phyloP scores from a whole-genome alignment of 2,329 filamentous ascomycete species.

The Fusarium sacchari region DNA sequence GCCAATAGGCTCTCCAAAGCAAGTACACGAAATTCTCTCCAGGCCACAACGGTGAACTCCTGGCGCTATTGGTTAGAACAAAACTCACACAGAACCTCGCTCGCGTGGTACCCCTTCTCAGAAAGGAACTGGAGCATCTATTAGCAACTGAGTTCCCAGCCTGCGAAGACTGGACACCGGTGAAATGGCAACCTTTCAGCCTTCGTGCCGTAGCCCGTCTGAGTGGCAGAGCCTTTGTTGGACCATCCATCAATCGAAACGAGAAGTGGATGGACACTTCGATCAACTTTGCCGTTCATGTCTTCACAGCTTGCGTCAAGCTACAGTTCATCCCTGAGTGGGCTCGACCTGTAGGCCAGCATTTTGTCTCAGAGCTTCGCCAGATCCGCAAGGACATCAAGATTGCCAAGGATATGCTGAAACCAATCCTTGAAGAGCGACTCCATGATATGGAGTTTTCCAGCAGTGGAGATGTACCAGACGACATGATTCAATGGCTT shows the following conservation, averaged over 20 bases:
- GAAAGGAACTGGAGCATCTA: conserved; percentile 58
- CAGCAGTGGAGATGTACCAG: conserved; percentile 49
- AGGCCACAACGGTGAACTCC: conserved; percentile 57
- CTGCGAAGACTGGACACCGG: conserved; percentile 64
- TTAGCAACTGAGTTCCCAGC: conserved; percentile 59
- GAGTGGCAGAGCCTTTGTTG: conserved; percentile 64
- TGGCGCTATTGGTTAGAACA: conserved; percentile 57
- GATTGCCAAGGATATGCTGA: conserved; percentile 55
- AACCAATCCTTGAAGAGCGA: conserved; percentile 58
- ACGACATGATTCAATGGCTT: conserved; percentile 59
- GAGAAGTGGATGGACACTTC: conserved; percentile 64
- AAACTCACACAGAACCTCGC: conserved; percentile 60
- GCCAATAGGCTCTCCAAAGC: conserved; percentile 57
- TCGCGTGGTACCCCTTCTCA: conserved; percentile 57
- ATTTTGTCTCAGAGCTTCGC: conserved; percentile 57
- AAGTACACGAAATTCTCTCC: conserved; percentile 62
- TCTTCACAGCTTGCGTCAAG: conserved; percentile 59
- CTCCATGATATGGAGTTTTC: conserved; percentile 53
- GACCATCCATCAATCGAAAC: conserved; percentile 59
- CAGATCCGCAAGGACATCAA: conserved; percentile 57
- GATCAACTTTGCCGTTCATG: conserved; percentile 61
- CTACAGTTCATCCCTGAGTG: conserved; percentile 63
- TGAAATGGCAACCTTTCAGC: conserved; percentile 63
- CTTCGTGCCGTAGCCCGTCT: conserved; percentile 63
- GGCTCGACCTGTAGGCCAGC: conserved; percentile 58